Base-by-base conservation (phyloP, 306 rosid species). In the Rubus idaeus region DNA sequence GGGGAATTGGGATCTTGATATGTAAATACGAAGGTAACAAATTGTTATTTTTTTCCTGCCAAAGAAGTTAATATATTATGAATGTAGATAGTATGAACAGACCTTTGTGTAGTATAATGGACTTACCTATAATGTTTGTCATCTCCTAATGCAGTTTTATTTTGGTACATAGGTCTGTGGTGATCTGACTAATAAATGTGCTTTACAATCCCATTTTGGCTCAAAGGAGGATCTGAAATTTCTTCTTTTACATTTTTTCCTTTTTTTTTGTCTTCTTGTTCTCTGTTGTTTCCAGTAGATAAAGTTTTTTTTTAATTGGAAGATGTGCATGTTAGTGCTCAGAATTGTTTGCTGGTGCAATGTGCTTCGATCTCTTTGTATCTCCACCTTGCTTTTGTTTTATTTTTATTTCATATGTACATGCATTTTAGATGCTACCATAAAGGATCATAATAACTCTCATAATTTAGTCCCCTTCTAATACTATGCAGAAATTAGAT, bases 331-430 rank as follows among this genome's bases (percentile, higher is more conserved):
- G 74, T 35, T 16, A 49, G 26, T 51, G 62, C 30, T 51, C 6
- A 52, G 2, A 51, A 35, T 71, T 52, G 58, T 23, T 39, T 55
- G 51, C 37, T 72, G 76, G 76, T 40, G 76, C 21, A 53, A 20
- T 23, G 23, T 42, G 47, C 8, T 30, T 70, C 21, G 1, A 51
- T 40, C 37, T 39, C 37, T 39, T 39, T 55, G 39, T 35, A 35
- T 14, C 68, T 63, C 45, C 21, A 37, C 2, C 17, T n/a, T 71
- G 41, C 14, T 26, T 14, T 17, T 13, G n/a, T 7, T 10, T 18
- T 49, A 10, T 52, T 58, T 10, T 62, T 8, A 60, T 51, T 23
- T 11, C 37, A 75, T 49, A 21, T 49, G 55, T 30, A n/a, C 53
- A 35, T 8, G 55, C 42, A 16, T 73, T 12, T 51, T 30, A 37